These are phyloP conservation scores for Suaeda aralocaspica DNA, from an alignment of 148 eudicot species.

Conservation along the genomic window DNA sequence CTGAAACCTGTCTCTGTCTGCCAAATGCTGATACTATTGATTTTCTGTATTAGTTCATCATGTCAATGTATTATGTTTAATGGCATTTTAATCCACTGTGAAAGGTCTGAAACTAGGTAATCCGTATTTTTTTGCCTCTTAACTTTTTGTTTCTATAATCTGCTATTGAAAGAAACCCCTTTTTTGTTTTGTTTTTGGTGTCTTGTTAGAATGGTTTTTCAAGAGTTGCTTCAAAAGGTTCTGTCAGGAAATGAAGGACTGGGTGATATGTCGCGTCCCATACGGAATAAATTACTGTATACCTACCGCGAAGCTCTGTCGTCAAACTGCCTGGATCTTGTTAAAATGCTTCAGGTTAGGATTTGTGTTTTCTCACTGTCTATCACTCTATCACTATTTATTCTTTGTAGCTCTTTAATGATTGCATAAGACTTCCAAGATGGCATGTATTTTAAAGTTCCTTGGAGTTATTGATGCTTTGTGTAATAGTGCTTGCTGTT, in stretches of 20 bases:
- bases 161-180: conserved; percentile 25
- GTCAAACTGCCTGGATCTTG: conserved; percentile 61
- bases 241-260: conserved; percentile 45
- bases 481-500: conserved; percentile 3
- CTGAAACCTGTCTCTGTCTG: not conserved
- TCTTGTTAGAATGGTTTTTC: conserved; percentile 62
- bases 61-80: conserved; percentile 3
- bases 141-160: not conserved
- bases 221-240: conserved; percentile 73
- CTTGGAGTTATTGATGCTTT: too few relatives aligned
- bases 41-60: not conserved
- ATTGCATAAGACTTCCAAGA: conserved; percentile 9
- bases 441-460: too few relatives aligned
- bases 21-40: not conserved
- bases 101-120: not conserved
- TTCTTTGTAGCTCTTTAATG: conserved; percentile 9
- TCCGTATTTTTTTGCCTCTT: not conserved
- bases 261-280: conserved; percentile 52
- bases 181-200: conserved; percentile 31
- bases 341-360: conserved; percentile 81
- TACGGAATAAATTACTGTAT: conserved; percentile 53
- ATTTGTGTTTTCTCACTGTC: conserved; percentile 23
- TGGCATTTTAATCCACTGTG: not conserved
- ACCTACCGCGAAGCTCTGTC: conserved; percentile 72
- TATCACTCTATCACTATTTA: not conserved